Evolutionary conservation across 192 early-diverging fungal species (phyloP).

Genomic region (Diversispora epigaea): DNA sequence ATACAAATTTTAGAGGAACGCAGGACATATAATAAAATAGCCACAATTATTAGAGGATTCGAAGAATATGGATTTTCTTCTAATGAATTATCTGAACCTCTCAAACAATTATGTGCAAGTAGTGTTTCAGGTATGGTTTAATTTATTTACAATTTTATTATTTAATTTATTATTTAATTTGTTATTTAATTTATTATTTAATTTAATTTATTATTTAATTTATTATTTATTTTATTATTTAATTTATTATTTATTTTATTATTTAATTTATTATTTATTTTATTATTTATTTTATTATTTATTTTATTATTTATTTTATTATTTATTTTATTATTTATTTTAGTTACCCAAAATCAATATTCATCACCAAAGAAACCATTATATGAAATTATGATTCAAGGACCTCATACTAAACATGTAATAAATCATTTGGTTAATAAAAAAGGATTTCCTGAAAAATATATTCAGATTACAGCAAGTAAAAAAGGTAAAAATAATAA

Average conservation of each 20-base stretch:
- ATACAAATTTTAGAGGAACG: constrained; percentile 59
- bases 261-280: neutral
- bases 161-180: neutral
- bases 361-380: constrained; percentile 54
- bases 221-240: no score
- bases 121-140: constrained; percentile 58
- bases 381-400: constrained; percentile 74
- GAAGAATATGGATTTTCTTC: constrained; percentile 65
- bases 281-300: neutral
- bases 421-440: constrained; percentile 46
- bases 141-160: neutral
- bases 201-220: neutral
- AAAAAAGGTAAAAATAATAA: neutral
- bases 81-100: constrained; percentile 56
- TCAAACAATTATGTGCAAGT: constrained; percentile 65
- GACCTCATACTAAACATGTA: constrained; percentile 66
- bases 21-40: constrained; percentile 62
- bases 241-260: constrained; percentile 32
- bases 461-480: constrained; percentile 34
- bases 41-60: constrained; percentile 64
- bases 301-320: neutral
- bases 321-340: no score
- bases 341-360: constrained; percentile 53
- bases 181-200: neutral
- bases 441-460: constrained; percentile 55